These are phyloP conservation scores for Agaricales sp. DNA, from an alignment of 1,284 basidiomycete species.

Conservation along the genomic window DNA sequence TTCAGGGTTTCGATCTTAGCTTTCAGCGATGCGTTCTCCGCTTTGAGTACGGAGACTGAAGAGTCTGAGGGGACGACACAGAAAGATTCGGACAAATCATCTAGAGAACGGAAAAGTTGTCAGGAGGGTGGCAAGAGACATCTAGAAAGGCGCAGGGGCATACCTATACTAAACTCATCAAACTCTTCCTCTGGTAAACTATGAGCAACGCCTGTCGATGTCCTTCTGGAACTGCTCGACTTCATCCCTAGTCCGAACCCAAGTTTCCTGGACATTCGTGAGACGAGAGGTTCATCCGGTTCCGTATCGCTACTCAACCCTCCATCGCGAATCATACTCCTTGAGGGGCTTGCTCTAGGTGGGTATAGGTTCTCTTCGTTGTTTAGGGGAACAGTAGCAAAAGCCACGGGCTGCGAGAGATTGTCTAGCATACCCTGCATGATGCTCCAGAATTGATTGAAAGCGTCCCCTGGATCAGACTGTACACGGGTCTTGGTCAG, in stretches of 20 bases:
- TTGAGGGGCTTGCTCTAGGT: conserved; percentile 16
- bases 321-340: conserved; percentile 29
- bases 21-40: conserved; percentile 56
- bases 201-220: too few relatives aligned
- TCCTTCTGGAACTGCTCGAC: too few relatives aligned
- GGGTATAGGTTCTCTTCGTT: conserved; percentile 20
- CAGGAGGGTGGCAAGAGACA: conserved; percentile 2
- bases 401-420: conserved; percentile 76
- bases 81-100: conserved; percentile 69
- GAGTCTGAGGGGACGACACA: conserved; percentile 55
- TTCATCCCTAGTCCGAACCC: conserved; percentile 14
- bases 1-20: conserved; percentile 45
- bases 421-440: conserved; percentile 77
- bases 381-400: conserved; percentile 66
- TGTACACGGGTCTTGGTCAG: conserved; percentile 17
- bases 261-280: conserved; percentile 35
- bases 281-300: conserved; percentile 45
- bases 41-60: conserved; percentile 38
- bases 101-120: conserved; percentile 16
- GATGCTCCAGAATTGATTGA: conserved; percentile 79
- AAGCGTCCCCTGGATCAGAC: conserved; percentile 71
- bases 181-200: not conserved
- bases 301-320: conserved; percentile 56
- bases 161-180: conserved; percentile 29
- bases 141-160: conserved; percentile 1